Evolutionary conservation across 352 stramenopile genomes (phyloP), one percentile per base, ranked within the genome.

Genomic region (Pythium scleroteichum): DNA sequence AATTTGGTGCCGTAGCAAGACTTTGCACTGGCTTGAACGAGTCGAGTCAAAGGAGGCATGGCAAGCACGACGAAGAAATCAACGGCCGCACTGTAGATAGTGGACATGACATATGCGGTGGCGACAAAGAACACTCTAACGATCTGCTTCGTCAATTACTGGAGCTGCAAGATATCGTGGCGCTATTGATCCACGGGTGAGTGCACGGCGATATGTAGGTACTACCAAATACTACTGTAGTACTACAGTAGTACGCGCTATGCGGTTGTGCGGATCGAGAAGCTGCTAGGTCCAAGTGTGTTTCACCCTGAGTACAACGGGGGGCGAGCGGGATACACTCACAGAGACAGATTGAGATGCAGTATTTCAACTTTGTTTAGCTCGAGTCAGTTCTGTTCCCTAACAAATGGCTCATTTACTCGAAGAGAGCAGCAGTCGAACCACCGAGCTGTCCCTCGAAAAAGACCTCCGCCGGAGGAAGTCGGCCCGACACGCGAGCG

Each of bases 381-480:
- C n/a, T n/a, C n/a, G n/a, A n/a, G n/a, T n/a, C n/a, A n/a, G n/a
- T n/a, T n/a, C n/a, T n/a, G n/a, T n/a, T n/a, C n/a, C n/a, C n/a
- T n/a, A n/a, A n/a, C n/a, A n/a, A n/a, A n/a, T n/a, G n/a, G 10
- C 5, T 10, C 38, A 41, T 44, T 29, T 50, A 65, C 19, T 67
- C 45, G 27, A 67, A 67, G 8, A 67, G 60, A 29, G 60, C 33
- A 16, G 22, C 45, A 23, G 60, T 62, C 16, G 60, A 67, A 33
- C 46, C 46, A 24, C 60, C 60, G 8, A 62, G 22, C 51, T 59
- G 33, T 38, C 64, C 71, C 14, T 62, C 63, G 46, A 73, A 73
- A 53, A 78, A 75, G 14, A 78, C 41, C 35, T 78, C 57, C 9
- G 47, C 48, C 29, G 61, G 61, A 17, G 52, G 46, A 3, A 59